phyloP scores from a whole-genome alignment of 805 yeast species.

The Nematodospora valgi region DNA sequence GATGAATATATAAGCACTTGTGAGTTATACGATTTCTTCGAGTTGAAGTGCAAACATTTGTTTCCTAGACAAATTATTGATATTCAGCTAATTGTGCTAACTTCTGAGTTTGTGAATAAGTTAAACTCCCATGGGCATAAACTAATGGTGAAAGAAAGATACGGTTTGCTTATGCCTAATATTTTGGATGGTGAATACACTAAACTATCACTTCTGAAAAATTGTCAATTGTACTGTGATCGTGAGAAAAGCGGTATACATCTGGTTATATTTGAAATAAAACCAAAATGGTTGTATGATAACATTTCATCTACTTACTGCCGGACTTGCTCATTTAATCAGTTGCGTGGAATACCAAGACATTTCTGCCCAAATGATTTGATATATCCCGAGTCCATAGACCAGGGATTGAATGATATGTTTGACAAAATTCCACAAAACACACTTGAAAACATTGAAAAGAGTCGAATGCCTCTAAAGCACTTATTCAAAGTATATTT shows the following conservation, averaged over 20 bases:
- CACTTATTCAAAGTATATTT: slow-evolving; percentile 32
- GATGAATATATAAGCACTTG: slow-evolving; percentile 35
- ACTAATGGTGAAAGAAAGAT: slow-evolving; percentile 37
- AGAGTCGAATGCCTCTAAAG: slow-evolving; percentile 22
- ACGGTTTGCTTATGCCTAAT: slow-evolving; percentile 44
- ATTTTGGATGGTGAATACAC: slow-evolving; percentile 31
- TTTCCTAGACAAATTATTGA: slow-evolving; percentile 30
- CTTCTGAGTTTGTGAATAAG: slow-evolving; percentile 25
- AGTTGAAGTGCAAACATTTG: slow-evolving; percentile 27
- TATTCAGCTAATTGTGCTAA: slow-evolving; percentile 28
- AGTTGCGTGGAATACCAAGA: slow-evolving; percentile 24
- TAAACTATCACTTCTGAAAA: slow-evolving; percentile 26
- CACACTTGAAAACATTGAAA: slow-evolving; percentile 16
- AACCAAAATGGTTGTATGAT: slow-evolving; percentile 60
- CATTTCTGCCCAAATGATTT: slow-evolving; percentile 50
- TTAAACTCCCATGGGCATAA: slow-evolving; percentile 23
- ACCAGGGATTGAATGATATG: slow-evolving; percentile 31
- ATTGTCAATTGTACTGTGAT: slow-evolving; percentile 27
- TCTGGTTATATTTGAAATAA: slow-evolving; percentile 43
- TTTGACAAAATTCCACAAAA: slow-evolving; percentile 20
- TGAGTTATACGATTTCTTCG: slow-evolving; percentile 40
- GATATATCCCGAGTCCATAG: slow-evolving; percentile 27
- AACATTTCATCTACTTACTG: slow-evolving; percentile 44
- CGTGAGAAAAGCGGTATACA: not conserved
- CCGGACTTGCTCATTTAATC: slow-evolving; percentile 55